These are phyloP conservation scores for Talaromyces amestolkiae DNA, from an alignment of 2,329 filamentous ascomycete species.

Conservation along the genomic window DNA sequence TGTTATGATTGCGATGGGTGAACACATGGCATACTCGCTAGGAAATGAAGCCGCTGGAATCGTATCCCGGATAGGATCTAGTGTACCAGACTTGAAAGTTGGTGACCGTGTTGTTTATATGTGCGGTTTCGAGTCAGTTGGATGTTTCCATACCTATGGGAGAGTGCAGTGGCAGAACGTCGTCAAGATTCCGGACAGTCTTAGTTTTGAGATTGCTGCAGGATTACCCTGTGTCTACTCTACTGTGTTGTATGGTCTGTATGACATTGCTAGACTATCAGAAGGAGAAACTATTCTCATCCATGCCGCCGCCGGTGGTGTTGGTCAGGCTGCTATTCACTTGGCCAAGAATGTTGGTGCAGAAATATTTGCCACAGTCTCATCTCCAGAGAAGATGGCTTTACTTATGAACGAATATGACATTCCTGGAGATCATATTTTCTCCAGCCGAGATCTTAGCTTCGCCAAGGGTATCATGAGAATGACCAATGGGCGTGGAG, in stretches of 20 bases:
- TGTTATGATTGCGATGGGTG: slow-evolving; percentile 26
- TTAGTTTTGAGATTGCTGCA: slow-evolving; percentile 25
- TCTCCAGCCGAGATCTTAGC: slow-evolving; percentile 23
- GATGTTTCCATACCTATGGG: slow-evolving; percentile 22
- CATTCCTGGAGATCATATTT: slow-evolving; percentile 26
- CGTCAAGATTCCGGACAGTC: slow-evolving; percentile 21
- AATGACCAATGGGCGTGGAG: slow-evolving; percentile 23
- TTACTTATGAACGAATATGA: slow-evolving; percentile 25
- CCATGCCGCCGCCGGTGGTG: slow-evolving; percentile 26
- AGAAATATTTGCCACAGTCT: slow-evolving; percentile 27
- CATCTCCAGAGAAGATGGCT: slow-evolving; percentile 23
- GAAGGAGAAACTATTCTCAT: slow-evolving; percentile 26
- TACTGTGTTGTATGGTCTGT: slow-evolving; percentile 24
- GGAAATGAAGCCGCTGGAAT: slow-evolving; percentile 30
- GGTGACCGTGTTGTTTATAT: slow-evolving; percentile 23
- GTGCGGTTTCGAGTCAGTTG: slow-evolving; percentile 18
- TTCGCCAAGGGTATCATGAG: slow-evolving; percentile 25
- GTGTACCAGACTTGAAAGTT: slow-evolving; percentile 16
- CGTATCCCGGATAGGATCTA: slow-evolving; percentile 23
- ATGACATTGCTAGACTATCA: slow-evolving; percentile 22
- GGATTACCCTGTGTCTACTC: slow-evolving; percentile 23
- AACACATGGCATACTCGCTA: slow-evolving; percentile 23
- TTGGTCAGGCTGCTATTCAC: slow-evolving; percentile 28
- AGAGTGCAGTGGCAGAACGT: slow-evolving; percentile 18
- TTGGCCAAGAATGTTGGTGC: slow-evolving; percentile 25